Percentiles rank a stretch among this genome's conserved stretches.
These are phyloP conservation scores for Plantago coronopus DNA, from an alignment of 305 asterid genomes.

Conservation along the genomic window DNA sequence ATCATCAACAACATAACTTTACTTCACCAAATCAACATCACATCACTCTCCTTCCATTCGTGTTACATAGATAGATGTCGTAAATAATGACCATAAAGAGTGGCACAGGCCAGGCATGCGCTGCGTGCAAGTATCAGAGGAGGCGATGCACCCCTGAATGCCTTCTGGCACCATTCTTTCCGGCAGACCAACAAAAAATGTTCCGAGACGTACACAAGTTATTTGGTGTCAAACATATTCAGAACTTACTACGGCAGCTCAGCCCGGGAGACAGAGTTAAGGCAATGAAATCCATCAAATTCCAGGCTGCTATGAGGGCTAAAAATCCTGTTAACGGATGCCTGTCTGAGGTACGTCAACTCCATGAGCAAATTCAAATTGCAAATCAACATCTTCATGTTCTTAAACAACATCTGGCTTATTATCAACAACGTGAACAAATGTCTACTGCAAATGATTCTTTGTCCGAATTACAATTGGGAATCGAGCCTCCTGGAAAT, in stretches of 20 bases:
- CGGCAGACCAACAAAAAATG: slow-evolving; percentile 74
- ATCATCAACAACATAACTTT: neutral
- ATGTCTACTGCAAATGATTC: slow-evolving; percentile 40
- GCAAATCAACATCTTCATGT: slow-evolving; percentile 64
- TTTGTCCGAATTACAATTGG: slow-evolving; percentile 62
- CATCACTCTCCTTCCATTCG: neutral
- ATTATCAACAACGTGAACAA: slow-evolving; percentile 46
- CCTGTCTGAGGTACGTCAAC: slow-evolving; percentile 44
- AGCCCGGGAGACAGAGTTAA: slow-evolving; percentile 50
- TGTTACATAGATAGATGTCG: slow-evolving; percentile 11
- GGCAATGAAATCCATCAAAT: slow-evolving; percentile 74
- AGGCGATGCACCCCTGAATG: slow-evolving; percentile 73
- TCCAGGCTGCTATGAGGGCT: slow-evolving; percentile 61
- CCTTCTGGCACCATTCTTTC: slow-evolving; percentile 81
- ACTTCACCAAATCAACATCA: neutral
- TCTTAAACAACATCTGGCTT: slow-evolving; percentile 53
- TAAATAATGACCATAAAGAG: slow-evolving; percentile 73
- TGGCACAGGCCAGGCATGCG: slow-evolving; percentile 95
- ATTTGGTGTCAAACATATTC: slow-evolving; percentile 77
- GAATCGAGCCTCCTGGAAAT: slow-evolving; percentile 48
- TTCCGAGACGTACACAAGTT: slow-evolving; percentile 74
- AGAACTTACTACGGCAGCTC: slow-evolving; percentile 55
- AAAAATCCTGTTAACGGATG: slow-evolving; percentile 71
- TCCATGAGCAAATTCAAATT: slow-evolving; percentile 41
- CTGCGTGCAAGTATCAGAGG: slow-evolving; percentile 91